Evolutionary conservation across 192 early-diverging fungal genomes (phyloP).

Genomic region (Coemansia sp.): DNA sequence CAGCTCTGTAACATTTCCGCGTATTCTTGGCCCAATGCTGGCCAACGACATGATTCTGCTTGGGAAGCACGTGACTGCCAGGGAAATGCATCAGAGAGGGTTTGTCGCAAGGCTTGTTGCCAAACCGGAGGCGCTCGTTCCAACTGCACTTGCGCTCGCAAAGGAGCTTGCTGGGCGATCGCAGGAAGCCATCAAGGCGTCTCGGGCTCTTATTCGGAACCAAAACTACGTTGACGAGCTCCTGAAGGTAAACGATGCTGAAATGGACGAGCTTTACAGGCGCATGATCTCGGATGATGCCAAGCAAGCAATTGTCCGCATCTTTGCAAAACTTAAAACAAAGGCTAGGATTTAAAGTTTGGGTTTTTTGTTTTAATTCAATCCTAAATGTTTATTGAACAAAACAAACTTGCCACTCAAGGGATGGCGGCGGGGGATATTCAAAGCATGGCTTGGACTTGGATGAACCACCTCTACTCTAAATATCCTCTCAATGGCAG

Average conservation of each 20-base stretch:
- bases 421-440: not conserved
- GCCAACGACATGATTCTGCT: slow-evolving; percentile 76
- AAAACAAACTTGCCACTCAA: too few relatives aligned
- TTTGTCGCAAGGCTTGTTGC: slow-evolving; percentile 60
- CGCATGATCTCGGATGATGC: slow-evolving; percentile 61
- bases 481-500: too few relatives aligned
- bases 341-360: slow-evolving; percentile 29
- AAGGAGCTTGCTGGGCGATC: slow-evolving; percentile 59
- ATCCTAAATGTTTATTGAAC: too few relatives aligned
- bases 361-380: not conserved
- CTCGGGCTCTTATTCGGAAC: slow-evolving; percentile 60
- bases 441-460: too few relatives aligned
- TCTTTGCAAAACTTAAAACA: slow-evolving; percentile 44
- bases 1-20: slow-evolving; percentile 69
- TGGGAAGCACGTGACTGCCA: slow-evolving; percentile 57
- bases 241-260: slow-evolving; percentile 55
- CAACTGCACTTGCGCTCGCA: slow-evolving; percentile 56
- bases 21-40: slow-evolving; percentile 63
- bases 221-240: slow-evolving; percentile 50
- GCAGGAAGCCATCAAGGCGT: slow-evolving; percentile 59
- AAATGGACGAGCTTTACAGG: slow-evolving; percentile 62
- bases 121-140: slow-evolving; percentile 52
- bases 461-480: too few relatives aligned
- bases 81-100: slow-evolving; percentile 63
- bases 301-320: slow-evolving; percentile 51